These are phyloP conservation scores for Aspergillus homomorphus DNA, from an alignment of 495 filamentous ascomycete species.

Conservation along the genomic window DNA sequence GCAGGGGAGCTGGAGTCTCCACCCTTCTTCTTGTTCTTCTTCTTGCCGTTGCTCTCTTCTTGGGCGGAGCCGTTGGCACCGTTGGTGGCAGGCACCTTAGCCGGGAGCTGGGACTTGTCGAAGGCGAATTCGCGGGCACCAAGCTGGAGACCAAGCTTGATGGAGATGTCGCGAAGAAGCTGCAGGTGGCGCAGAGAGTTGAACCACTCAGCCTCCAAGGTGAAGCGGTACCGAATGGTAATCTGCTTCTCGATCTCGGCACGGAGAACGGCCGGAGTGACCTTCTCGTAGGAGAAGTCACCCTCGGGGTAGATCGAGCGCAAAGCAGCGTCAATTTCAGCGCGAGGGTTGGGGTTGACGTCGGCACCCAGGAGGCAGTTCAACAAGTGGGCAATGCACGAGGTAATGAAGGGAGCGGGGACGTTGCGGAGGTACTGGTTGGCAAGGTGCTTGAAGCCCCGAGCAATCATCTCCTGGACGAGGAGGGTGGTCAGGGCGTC, in stretches of 20 bases:
- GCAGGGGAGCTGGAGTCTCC: constrained; percentile 51
- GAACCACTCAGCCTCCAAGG: constrained; percentile 65
- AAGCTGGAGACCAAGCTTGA: constrained; percentile 91
- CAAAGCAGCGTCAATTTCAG: constrained; percentile 73
- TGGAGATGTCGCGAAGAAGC: constrained; percentile 79
- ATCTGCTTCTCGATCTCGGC: constrained; percentile 71
- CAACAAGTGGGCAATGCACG: constrained; percentile 81
- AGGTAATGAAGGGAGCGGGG: constrained; percentile 70
- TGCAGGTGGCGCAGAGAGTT: constrained; percentile 68
- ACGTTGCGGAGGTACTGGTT: constrained; percentile 75
- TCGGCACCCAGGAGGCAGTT: constrained; percentile 87
- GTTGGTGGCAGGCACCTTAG: constrained; percentile 38
- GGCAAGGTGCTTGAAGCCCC: constrained; percentile 90
- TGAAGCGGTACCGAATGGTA: constrained; percentile 67
- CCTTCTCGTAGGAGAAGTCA: constrained; percentile 76
- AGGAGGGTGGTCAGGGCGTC: constrained; percentile 71
- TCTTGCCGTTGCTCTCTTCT: constrained; percentile 72
- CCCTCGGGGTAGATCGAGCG: constrained; percentile 72
- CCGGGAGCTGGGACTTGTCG: constrained; percentile 42
- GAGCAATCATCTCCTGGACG: constrained; percentile 87
- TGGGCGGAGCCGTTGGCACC: constrained; percentile 40
- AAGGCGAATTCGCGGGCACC: constrained; percentile 80
- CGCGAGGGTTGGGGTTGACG: constrained; percentile 70
- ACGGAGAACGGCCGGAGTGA: constrained; percentile 68
- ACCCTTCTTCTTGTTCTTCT: constrained; percentile 72